These are phyloP conservation scores for Saprolegnia parasitica DNA, from an alignment of 352 stramenopile species.

Conservation along the genomic window DNA sequence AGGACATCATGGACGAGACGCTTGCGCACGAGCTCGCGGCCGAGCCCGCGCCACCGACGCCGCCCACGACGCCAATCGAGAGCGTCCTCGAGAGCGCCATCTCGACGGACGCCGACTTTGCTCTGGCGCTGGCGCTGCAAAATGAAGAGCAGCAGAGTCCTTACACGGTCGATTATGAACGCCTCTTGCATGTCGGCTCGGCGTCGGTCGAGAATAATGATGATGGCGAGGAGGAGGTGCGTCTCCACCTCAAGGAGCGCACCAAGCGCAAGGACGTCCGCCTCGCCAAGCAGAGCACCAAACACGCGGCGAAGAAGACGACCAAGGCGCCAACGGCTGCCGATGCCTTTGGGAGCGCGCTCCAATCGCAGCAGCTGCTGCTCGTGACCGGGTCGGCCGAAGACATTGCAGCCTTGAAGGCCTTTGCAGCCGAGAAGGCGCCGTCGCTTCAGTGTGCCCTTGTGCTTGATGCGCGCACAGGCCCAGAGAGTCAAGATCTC, in stretches of 20 bases:
- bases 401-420: neutral
- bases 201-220: neutral
- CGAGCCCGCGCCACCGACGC: neutral
- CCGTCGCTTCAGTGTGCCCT: neutral
- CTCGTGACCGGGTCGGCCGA: neutral
- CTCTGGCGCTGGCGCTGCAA: conserved; percentile 22
- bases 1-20: conserved; percentile 24
- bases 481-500: conserved; percentile 2
- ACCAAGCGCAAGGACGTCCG: conserved; percentile 3
- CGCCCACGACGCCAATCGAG: neutral
- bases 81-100: neutral
- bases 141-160: conserved; percentile 9
- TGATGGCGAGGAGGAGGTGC: neutral
- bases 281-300: neutral
- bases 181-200: neutral
- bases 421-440: conserved; percentile 1
- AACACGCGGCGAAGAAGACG: neutral
- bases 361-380: neutral
- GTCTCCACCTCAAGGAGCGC: neutral
- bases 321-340: neutral
- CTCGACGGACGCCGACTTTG: conserved; percentile 14
- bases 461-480: neutral
- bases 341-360: neutral
- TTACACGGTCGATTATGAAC: conserved; percentile 21
- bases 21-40: neutral